Conservation (phyloP, 2,329 filamentous ascomycete genomes). For the Ceratocystis albifundus region DNA sequence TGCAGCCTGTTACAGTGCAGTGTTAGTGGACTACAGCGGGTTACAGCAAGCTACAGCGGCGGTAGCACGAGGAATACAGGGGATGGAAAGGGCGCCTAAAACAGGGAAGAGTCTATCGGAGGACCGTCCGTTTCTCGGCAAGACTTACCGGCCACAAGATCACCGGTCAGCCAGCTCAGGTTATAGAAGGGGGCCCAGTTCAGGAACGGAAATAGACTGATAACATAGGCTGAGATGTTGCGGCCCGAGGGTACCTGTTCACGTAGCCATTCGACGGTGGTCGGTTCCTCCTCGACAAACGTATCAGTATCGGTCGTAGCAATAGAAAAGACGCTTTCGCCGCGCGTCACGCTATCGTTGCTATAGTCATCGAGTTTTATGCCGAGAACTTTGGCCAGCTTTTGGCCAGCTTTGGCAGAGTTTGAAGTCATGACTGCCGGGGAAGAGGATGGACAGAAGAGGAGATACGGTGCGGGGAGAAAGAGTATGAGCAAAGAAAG, state of each 20-base stretch:
- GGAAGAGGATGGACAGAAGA: background rate
- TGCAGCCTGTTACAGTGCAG: slow-evolving; percentile 28
- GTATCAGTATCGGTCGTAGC: slow-evolving; percentile 52
- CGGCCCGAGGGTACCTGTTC: slow-evolving; percentile 48
- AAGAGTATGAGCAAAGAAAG: slow-evolving; percentile 1
- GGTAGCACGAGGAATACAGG: background rate
- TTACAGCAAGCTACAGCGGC: background rate
- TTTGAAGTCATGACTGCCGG: slow-evolving; percentile 30
- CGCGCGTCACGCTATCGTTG: slow-evolving; percentile 54
- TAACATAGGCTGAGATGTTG: slow-evolving; percentile 49
- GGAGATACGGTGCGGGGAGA: background rate
- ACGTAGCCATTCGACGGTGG: slow-evolving; percentile 57
- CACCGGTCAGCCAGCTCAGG: slow-evolving; percentile 73
- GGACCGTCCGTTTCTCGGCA: slow-evolving; percentile 1
- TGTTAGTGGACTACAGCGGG: background rate
- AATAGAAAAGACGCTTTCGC: slow-evolving; percentile 68
- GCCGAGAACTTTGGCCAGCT: slow-evolving; percentile 64
- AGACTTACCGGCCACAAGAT: slow-evolving; percentile 59
- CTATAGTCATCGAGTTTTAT: slow-evolving; percentile 60
- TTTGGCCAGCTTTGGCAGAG: slow-evolving; percentile 54
- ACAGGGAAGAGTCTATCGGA: background rate
- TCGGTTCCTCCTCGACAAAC: slow-evolving; percentile 76
- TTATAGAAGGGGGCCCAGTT: slow-evolving; percentile 90
- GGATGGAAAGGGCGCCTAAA: background rate
- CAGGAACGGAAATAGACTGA: slow-evolving; percentile 72